A percentile compares a stretch with the other conserved stretches of the same genome.
phyloP scores from a whole-genome alignment of 2,329 filamentous ascomycete genomes.

The Aspergillus sp. region DNA sequence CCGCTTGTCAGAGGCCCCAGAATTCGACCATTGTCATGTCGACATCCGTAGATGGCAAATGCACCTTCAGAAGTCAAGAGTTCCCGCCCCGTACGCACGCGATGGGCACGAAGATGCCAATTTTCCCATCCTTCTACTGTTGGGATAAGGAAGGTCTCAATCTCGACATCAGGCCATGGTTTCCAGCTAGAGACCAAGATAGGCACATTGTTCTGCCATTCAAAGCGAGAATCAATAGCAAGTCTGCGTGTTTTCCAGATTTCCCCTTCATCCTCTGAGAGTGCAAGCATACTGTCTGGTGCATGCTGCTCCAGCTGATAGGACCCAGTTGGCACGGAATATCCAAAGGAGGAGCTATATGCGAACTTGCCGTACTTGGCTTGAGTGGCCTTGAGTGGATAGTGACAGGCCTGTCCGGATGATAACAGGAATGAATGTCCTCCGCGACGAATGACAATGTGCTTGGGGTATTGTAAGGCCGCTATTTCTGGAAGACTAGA shows the following conservation, averaged over 20 bases:
- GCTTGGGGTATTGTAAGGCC: conserved; percentile 62
- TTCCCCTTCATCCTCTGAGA: conserved; percentile 73
- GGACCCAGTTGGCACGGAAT: conserved; percentile 70
- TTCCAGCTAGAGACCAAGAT: conserved; percentile 67
- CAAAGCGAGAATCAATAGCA: conserved; percentile 60
- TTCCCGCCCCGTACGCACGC: conserved; percentile 43
- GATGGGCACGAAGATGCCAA: conserved; percentile 37
- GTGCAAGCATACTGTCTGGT: conserved; percentile 67
- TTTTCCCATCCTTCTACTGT: conserved; percentile 27
- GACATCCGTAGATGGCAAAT: conserved; percentile 63
- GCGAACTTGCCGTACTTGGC: conserved; percentile 78
- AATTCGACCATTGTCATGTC: conserved; percentile 55
- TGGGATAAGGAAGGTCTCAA: conserved; percentile 34
- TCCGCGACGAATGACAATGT: conserved; percentile 67
- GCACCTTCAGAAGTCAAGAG: conserved; percentile 70
- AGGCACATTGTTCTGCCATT: conserved; percentile 50
- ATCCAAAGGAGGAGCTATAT: conserved; percentile 70
- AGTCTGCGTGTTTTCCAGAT: conserved; percentile 72
- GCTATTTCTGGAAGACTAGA: conserved; percentile 55
- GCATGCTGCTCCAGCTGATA: conserved; percentile 74
- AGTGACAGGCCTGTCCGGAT: conserved; percentile 75
- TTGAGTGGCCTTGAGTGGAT: conserved; percentile 75
- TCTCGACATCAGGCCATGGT: conserved; percentile 58
- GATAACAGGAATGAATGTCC: conserved; percentile 72
- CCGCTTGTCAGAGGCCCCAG: conserved; percentile 38